phyloP scores from a whole-genome alignment of 169 alveolate species.

The Toxoplasma gondii region DNA sequence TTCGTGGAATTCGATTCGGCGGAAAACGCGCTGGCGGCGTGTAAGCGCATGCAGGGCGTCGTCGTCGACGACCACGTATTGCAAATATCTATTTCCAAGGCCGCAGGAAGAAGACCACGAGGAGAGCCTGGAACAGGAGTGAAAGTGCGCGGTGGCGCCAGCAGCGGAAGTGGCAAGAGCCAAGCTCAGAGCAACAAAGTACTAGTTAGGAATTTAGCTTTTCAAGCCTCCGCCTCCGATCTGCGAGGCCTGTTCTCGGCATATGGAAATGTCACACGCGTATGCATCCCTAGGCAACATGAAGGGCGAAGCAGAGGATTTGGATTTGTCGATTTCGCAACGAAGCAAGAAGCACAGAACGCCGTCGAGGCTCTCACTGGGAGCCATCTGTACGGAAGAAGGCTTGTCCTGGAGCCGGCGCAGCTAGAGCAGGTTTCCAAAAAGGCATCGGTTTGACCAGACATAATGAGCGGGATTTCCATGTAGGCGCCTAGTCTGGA shows the following conservation, averaged over 20 bases:
- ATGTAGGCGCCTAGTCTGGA: too few relatives aligned
- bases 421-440: slow-evolving; percentile 61
- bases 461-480: too few relatives aligned
- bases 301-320: slow-evolving; percentile 86
- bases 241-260: slow-evolving; percentile 88
- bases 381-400: slow-evolving; percentile 94
- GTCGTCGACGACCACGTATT: slow-evolving; percentile 79
- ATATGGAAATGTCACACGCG: slow-evolving; percentile 84
- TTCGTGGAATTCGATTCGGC: slow-evolving; percentile 88
- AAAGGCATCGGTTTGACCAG: not conserved
- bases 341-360: slow-evolving; percentile 86
- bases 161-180: not conserved
- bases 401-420: slow-evolving; percentile 89
- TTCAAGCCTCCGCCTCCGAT: slow-evolving; percentile 93
- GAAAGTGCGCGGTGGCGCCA: not conserved
- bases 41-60: slow-evolving; percentile 74
- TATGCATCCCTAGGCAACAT: slow-evolving; percentile 93
- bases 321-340: slow-evolving; percentile 92
- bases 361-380: slow-evolving; percentile 91
- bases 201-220: slow-evolving; percentile 93
- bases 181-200: slow-evolving; percentile 81
- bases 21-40: slow-evolving; percentile 69
- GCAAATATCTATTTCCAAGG: slow-evolving; percentile 73
- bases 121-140: not conserved
- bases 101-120: not conserved